Evolutionary conservation across 768 basidiomycete species (phyloP), one percentile per base, ranked within the genome.

Genomic region (Podaxis sp.): DNA sequence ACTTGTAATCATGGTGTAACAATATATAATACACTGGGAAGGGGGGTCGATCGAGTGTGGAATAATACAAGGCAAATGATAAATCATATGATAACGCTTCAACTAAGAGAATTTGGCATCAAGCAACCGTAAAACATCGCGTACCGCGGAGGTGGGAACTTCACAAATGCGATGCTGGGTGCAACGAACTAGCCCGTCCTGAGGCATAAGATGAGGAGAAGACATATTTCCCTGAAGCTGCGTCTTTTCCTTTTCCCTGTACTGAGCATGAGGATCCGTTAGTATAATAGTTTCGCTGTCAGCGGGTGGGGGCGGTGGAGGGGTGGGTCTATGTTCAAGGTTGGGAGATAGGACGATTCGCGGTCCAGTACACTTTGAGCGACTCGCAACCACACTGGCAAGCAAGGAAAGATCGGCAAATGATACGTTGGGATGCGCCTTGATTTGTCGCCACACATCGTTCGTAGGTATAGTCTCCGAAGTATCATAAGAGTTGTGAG

Each of bases 381-480:
- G 81, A 57, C 91, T 89, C 6, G 91, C 87, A 44, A 95, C 93
- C 44, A 96, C 94, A 55, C 93, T 92, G 2, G 94, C 94, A 47
- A 96, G 82, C 56, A 96, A 79, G 2, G 85, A 75, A 55, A 96
- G 77, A 73, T 95, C 91, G 13, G 91, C 84, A 69, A 94, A 94
- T 32, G 87, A 83, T 56, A 91, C 87, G 65, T 93, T 95, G 1
- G 94, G 94, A 72, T 96, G 94, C 10, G 86, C 84, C 73, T 94
- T 93, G 63, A 95, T 78, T 64, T 86, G 86, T 28, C 82, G 83
- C 90, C 93, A 95, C 6, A 92, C 92, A 59, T 87, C 85, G 68
- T 88, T 88, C 59, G 90, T 91, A 18, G 91, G 83, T 37, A 94
- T 88, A 5, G 82, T 86, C 57, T 87, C 84, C 23, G 72, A 59